Evolutionary conservation across 768 basidiomycete genomes (phyloP).

Genomic region (Peribolospora kevripleyi): DNA sequence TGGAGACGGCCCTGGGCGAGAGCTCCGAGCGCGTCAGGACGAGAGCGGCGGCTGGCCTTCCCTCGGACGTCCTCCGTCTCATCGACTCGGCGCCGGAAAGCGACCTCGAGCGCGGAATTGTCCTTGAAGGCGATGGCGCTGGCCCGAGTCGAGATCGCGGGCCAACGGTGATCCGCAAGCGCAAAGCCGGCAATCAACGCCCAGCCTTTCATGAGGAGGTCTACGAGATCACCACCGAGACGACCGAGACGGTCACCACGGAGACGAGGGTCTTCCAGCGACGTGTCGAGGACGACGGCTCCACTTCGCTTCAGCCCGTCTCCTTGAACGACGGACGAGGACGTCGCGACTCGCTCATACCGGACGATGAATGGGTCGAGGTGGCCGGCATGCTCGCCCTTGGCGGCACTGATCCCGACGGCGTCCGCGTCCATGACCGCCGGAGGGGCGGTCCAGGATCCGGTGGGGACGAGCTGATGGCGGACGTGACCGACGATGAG

Average conservation of each 20-base stretch:
- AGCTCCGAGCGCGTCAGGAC: no score
- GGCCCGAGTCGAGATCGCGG: no score
- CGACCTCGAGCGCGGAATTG: no score
- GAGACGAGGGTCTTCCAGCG: slow-evolving; percentile 4
- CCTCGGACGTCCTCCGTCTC: no score
- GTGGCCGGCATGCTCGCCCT: slow-evolving; percentile 9
- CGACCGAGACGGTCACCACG: slow-evolving; percentile 13
- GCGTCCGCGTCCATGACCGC: not conserved
- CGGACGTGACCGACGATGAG: not conserved
- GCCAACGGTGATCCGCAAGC: no score
- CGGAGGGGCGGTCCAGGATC: not conserved
- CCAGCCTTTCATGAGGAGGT: slow-evolving; percentile 1
- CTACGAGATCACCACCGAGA: slow-evolving; percentile 14
- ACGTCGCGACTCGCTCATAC: not conserved
- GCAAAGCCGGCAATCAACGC: no score
- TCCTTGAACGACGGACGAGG: not conserved
- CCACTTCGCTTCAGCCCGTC: not conserved
- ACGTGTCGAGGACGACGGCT: not conserved
- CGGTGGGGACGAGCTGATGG: not conserved
- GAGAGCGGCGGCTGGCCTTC: no score
- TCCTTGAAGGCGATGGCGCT: no score
- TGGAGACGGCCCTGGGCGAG: not conserved
- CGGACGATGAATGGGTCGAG: slow-evolving; percentile 18
- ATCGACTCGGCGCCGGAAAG: no score
- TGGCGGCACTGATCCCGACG: not conserved